These are phyloP conservation scores for Soucietia sequanensis DNA, from an alignment of 805 yeast genomes.

Conservation along the genomic window DNA sequence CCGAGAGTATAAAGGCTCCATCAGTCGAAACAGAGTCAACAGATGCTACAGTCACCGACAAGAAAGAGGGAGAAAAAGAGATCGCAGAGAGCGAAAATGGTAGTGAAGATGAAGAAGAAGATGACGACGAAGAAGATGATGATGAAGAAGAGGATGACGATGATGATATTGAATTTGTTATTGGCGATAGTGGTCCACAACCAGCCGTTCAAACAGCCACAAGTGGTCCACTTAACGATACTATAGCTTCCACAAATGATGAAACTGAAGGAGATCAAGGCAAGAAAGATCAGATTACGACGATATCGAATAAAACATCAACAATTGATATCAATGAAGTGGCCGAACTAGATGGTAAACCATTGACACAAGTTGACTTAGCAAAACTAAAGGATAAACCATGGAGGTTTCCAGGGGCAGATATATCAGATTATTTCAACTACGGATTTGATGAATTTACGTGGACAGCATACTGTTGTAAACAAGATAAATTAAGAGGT, in stretches of 20 bases:
- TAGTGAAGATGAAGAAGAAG: slow-evolving; percentile 24
- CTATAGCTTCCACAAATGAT: slow-evolving; percentile 13
- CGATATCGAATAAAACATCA: slow-evolving; percentile 39
- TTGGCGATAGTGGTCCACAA: slow-evolving; percentile 38
- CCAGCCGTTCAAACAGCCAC: slow-evolving; percentile 20
- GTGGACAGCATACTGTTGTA: slow-evolving; percentile 89
- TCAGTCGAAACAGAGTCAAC: slow-evolving; percentile 23
- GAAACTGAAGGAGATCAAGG: slow-evolving; percentile 14
- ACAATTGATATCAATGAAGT: slow-evolving; percentile 66
- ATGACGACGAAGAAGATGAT: slow-evolving; percentile 44
- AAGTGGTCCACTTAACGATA: slow-evolving; percentile 25
- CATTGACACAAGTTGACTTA: slow-evolving; percentile 75
- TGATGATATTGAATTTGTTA: slow-evolving; percentile 81
- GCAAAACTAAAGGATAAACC: slow-evolving; percentile 90
- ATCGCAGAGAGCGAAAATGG: slow-evolving; percentile 11
- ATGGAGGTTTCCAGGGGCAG: slow-evolving; percentile 98
- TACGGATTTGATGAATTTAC: slow-evolving; percentile 95
- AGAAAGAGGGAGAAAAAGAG: slow-evolving; percentile 20
- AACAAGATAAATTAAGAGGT: slow-evolving; percentile 77
- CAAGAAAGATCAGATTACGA: slow-evolving; percentile 24
- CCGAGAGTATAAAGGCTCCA: too few species aligned
- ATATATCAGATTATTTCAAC: slow-evolving; percentile 90
- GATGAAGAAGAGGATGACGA: slow-evolving; percentile 51
- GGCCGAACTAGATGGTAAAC: slow-evolving; percentile 75
- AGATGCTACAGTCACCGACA: slow-evolving; percentile 17